Percentiles rank a stretch among this genome's conserved stretches.
These are phyloP conservation scores for Lichtheimia hyalospora DNA, from an alignment of 371 early-diverging fungal species.

Conservation along the genomic window DNA sequence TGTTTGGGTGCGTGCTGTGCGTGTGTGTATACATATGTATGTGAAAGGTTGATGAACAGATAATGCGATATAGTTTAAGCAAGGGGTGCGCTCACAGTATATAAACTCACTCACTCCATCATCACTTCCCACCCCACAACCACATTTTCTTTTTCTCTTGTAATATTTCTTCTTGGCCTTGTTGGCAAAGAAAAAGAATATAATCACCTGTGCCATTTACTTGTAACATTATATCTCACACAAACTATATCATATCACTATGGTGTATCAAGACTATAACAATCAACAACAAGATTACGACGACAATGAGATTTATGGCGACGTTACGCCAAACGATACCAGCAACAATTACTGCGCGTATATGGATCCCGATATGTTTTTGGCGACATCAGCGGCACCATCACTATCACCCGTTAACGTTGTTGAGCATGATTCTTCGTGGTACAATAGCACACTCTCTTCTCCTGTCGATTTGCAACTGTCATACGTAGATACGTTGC, in stretches of 20 bases:
- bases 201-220: conserved; percentile 7
- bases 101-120: neutral
- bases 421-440: neutral
- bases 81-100: neutral
- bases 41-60: neutral
- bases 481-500: neutral
- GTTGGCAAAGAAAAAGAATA: neutral
- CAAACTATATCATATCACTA: neutral
- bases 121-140: neutral
- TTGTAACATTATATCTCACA: conserved; percentile 2
- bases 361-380: conserved; percentile 6
- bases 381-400: neutral
- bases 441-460: conserved; percentile 7
- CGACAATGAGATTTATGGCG: conserved; percentile 4
- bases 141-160: neutral
- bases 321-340: neutral
- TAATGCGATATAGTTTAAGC: neutral
- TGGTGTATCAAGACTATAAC: conserved; percentile 8
- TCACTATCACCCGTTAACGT: neutral
- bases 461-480: conserved; percentile 7
- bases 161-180: neutral
- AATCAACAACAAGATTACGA: conserved; percentile 2
- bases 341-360: neutral
- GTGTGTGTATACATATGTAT: neutral
- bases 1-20: conserved; percentile 1